A percentile compares a stretch with the other conserved stretches of the same genome.
phyloP scores from a whole-genome alignment of 164 flowering plant genomes.

The Dillenia turbinata region DNA sequence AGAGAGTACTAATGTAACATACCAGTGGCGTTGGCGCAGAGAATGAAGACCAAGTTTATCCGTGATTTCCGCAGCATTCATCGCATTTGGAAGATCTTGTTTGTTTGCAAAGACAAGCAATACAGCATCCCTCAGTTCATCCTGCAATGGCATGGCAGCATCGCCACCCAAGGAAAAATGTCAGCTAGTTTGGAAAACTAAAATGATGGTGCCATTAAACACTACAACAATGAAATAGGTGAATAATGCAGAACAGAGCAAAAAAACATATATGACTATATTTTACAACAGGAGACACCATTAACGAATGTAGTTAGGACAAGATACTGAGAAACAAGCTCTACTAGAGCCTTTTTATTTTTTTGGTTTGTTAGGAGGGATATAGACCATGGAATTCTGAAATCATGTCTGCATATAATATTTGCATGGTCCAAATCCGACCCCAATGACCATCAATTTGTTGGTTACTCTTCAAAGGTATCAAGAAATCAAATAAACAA shows the following conservation, averaged over 20 bases:
- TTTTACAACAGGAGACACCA: not conserved
- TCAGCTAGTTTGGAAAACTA: too few relatives aligned
- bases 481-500: not conserved
- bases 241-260: too few relatives aligned
- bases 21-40: constrained; percentile 63
- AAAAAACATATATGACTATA: not conserved
- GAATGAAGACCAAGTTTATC: constrained; percentile 70
- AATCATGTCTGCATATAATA: too few relatives aligned
- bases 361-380: not conserved
- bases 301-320: too few relatives aligned
- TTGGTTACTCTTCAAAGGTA: too few relatives aligned
- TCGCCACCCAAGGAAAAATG: too few relatives aligned
- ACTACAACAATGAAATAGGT: too few relatives aligned
- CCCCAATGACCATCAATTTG: too few relatives aligned
- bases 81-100: constrained; percentile 69
- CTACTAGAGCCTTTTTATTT: not conserved
- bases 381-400: not conserved
- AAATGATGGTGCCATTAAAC: too few relatives aligned
- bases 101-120: constrained; percentile 64
- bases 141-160: constrained; percentile 18
- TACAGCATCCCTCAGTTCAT: constrained; percentile 60
- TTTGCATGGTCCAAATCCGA: too few relatives aligned
- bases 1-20: not conserved
- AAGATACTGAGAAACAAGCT: too few relatives aligned
- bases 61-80: constrained; percentile 64